Percentiles rank a stretch among this genome's conserved stretches.
Conservation (phyloP, 2,329 filamentous ascomycete genomes). For the Keithomyces neogunnii region DNA sequence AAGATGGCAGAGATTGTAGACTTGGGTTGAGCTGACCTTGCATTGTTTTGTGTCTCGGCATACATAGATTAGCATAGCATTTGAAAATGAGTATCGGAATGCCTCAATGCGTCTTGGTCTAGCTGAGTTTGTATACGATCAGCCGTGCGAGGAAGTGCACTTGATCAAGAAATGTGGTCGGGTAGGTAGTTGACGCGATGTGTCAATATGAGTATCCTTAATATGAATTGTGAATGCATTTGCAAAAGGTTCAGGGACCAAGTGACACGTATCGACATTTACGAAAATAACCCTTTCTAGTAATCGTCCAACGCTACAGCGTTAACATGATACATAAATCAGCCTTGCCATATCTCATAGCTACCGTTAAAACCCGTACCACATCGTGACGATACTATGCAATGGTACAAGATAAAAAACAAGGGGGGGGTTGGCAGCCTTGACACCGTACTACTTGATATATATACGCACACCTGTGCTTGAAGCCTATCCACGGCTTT, state of each 20-base stretch:
- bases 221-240: background rate
- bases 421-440: background rate
- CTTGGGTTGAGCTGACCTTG: constrained; percentile 1
- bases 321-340: background rate
- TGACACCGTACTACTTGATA: background rate
- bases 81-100: background rate
- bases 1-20: constrained; percentile 21
- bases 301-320: background rate
- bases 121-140: too few relatives aligned
- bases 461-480: background rate
- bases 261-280: too few relatives aligned
- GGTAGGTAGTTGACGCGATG: too few relatives aligned
- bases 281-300: background rate
- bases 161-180: too few relatives aligned
- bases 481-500: background rate
- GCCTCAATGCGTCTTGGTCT: background rate
- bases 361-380: background rate
- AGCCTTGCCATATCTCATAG: background rate
- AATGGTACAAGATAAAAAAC: background rate
- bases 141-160: too few relatives aligned
- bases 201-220: too few relatives aligned
- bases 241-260: too few relatives aligned
- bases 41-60: background rate
- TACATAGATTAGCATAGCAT: background rate
- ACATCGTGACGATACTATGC: background rate